Percentiles rank a stretch among this genome's conserved stretches.
phyloP scores from a whole-genome alignment of 305 asterid genomes.

The Fraxinus albicans region DNA sequence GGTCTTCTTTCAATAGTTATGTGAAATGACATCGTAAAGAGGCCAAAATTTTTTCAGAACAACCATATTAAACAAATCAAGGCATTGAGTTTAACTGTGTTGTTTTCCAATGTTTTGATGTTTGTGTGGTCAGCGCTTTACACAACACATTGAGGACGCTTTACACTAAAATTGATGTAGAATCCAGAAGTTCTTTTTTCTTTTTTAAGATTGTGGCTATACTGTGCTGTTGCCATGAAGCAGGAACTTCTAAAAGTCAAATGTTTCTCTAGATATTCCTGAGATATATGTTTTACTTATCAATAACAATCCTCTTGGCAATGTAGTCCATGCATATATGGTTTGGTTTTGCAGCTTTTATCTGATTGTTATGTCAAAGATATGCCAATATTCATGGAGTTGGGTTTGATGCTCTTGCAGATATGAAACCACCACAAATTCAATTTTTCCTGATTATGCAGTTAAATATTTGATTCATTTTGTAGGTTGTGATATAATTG shows the following conservation, averaged over 20 bases:
- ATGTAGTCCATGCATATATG: not conserved
- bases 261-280: not conserved
- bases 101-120: not conserved
- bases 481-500: constrained; percentile 83
- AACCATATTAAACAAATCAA: not conserved
- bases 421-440: not conserved
- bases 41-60: not conserved
- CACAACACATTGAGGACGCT: not conserved
- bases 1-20: not conserved
- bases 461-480: constrained; percentile 10
- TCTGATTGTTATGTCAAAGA: not conserved
- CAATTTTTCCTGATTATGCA: not conserved
- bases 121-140: not conserved
- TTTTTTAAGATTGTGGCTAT: not conserved
- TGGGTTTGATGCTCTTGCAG: not conserved
- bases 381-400: not conserved
- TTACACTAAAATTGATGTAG: not conserved
- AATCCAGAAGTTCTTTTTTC: not conserved
- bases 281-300: not conserved
- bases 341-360: not conserved
- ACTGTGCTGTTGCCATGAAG: not conserved
- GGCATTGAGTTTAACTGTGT: not conserved
- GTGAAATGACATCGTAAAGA: not conserved
- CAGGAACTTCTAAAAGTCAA: not conserved
- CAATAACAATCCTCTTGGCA: not conserved